Evolutionary conservation across 2,329 filamentous ascomycete genomes (phyloP), one percentile per base, ranked within the genome.

Genomic region (Didymella segeticola): DNA sequence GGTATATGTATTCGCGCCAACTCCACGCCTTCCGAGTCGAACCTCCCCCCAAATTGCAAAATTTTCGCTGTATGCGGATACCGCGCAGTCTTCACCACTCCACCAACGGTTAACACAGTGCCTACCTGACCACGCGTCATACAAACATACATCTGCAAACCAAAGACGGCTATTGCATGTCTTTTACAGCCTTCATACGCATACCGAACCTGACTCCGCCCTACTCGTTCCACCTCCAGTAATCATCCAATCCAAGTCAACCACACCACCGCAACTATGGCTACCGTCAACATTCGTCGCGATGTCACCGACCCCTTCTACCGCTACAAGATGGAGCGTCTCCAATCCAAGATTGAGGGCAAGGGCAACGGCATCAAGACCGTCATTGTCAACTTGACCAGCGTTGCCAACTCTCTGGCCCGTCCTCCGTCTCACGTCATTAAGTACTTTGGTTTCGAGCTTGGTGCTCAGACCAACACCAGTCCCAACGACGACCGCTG

Each of bases 281-380:
- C 91, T 85, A 93, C 91, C 82, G 84, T 99, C 86, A 99, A 99
- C 82, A 93, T 98, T 80, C 93, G 93, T 80, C 91, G 70, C 74
- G 93, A 98, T 89, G 89, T 96, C 82, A 89, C 89, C 83, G 95
- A 99, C 82, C 89, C 89, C 81, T 99, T 97, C 87, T 99, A 99
- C 83, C 95, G 95, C 79, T 99, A 99, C 88, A 99, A 99, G 87
- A 99, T 99, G 95, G 95, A 98, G 83, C 89, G 88, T 70, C 83
- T 99, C 76, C 91, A 96, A 84, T 96, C 95, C 78, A 99, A 99
- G 85, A 96, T 99, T 71, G 95, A 99, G 82, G 95, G 95, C 80
- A 99, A 99, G 81, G 95, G 95, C 67, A 99, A 99, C 82, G 95
- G 95, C 75, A 99, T 99, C 87, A 99, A 99, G 84, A 99, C 78